phyloP scores from a whole-genome alignment of 306 rosid species.

The Fragaria vesca region DNA sequence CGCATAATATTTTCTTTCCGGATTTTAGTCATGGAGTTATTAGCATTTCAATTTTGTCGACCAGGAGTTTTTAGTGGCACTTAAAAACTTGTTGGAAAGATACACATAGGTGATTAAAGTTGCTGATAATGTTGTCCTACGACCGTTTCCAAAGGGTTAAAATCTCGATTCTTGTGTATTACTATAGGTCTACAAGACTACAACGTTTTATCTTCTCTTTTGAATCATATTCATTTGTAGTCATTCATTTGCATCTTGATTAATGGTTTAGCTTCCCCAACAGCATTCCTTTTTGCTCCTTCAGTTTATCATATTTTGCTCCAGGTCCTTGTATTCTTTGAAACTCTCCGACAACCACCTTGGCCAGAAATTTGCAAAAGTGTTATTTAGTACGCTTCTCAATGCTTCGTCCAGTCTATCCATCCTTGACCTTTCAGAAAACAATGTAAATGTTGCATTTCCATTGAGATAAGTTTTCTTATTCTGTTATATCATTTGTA shows the following conservation, averaged over 20 bases:
- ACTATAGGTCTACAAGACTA: not conserved
- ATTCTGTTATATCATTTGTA: constrained; percentile 19
- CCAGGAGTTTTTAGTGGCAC: not conserved
- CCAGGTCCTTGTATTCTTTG: constrained; percentile 70
- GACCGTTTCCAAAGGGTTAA: not conserved
- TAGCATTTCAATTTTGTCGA: not conserved
- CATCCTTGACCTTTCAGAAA: constrained; percentile 81
- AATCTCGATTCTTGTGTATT: not conserved
- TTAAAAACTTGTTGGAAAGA: not conserved
- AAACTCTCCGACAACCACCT: constrained; percentile 56
- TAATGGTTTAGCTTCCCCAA: not conserved
- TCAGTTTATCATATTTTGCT: constrained; percentile 23
- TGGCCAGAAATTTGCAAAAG: constrained; percentile 55
- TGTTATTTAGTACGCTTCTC: constrained; percentile 58
- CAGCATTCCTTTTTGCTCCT: constrained; percentile 2
- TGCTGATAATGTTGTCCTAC: not conserved
- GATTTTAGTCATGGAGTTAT: not conserved
- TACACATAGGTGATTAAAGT: not conserved
- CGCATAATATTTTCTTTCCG: not conserved
- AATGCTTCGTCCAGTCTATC: constrained; percentile 64
- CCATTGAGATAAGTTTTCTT: constrained; percentile 11
- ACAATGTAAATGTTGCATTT: constrained; percentile 57
- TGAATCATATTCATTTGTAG: not conserved
- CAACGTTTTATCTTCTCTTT: not conserved
- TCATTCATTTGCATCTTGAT: constrained; percentile 10